Percentiles rank a stretch among this genome's conserved stretches.
Conservation (phyloP, 768 basidiomycete species). For the Nidularia sp. region DNA sequence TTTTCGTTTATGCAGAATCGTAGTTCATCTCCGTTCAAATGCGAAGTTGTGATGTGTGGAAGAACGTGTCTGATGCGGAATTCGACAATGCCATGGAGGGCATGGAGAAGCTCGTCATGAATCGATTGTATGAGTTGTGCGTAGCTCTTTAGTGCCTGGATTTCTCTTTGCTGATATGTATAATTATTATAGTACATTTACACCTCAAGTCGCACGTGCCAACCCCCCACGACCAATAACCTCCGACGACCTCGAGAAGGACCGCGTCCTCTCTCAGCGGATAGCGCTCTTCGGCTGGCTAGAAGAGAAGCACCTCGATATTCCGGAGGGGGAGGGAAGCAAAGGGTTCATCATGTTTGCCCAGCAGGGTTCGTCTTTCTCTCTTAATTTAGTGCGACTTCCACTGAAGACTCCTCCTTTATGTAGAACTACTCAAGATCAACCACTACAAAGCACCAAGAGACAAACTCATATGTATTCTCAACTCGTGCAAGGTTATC, state of each 20-base stretch:
- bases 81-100: slow-evolving; percentile 98
- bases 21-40: slow-evolving; percentile 91
- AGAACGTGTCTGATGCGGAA: slow-evolving; percentile 69
- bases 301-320: slow-evolving; percentile 82
- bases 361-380: slow-evolving; percentile 60
- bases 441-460: slow-evolving; percentile 99
- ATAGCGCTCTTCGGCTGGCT: slow-evolving; percentile 92
- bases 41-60: slow-evolving; percentile 83
- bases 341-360: slow-evolving; percentile 87
- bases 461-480: slow-evolving; percentile 95
- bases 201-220: slow-evolving; percentile 71
- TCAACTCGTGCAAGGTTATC: slow-evolving; percentile 99
- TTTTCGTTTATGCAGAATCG: not conserved
- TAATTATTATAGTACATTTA: slow-evolving; percentile 69
- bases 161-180: not conserved
- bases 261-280: slow-evolving; percentile 85
- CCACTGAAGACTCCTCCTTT: not conserved
- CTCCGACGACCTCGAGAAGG: slow-evolving; percentile 94
- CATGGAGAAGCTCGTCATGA: slow-evolving; percentile 99
- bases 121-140: slow-evolving; percentile 91
- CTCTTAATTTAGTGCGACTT: not conserved
- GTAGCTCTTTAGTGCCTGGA: slow-evolving; percentile 20
- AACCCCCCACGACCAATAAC: slow-evolving; percentile 75
- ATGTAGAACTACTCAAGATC: slow-evolving; percentile 85
- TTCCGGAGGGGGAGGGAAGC: slow-evolving; percentile 71